phyloP scores from a whole-genome alignment of 805 yeast species.

The Wickerhamomyces canadensis region DNA sequence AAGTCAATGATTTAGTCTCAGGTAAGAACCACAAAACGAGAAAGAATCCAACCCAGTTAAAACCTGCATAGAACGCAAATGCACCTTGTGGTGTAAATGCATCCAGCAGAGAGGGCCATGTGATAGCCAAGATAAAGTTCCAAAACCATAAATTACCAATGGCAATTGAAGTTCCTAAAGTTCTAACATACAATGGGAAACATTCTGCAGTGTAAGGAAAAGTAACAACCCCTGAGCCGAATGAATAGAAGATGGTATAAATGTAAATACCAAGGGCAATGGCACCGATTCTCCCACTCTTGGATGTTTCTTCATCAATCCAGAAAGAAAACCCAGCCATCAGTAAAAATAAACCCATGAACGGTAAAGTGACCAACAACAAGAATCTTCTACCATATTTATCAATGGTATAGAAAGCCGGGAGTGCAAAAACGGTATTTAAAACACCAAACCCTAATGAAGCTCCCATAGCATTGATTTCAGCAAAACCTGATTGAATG shows the following conservation, averaged over 20 bases:
- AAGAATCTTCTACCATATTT: constrained; percentile 66
- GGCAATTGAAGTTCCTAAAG: constrained; percentile 75
- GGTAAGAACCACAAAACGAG: constrained; percentile 67
- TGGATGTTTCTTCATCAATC: constrained; percentile 40
- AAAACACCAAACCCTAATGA: constrained; percentile 85
- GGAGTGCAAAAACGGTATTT: constrained; percentile 75
- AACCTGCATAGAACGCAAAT: constrained; percentile 82
- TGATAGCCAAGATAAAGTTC: constrained; percentile 62
- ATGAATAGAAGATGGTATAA: constrained; percentile 67
- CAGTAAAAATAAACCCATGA: constrained; percentile 55
- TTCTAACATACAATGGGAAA: constrained; percentile 73
- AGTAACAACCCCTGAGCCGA: constrained; percentile 88
- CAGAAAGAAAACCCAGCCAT: constrained; percentile 69
- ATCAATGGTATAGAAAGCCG: constrained; percentile 78
- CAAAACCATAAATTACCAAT: constrained; percentile 74
- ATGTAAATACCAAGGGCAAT: constrained; percentile 71
- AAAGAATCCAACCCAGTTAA: constrained; percentile 70
- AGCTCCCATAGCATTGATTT: constrained; percentile 61
- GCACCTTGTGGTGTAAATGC: constrained; percentile 80
- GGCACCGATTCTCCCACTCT: constrained; percentile 56
- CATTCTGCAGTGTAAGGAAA: constrained; percentile 86
- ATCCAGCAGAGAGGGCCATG: constrained; percentile 70
- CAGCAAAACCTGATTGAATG: constrained; percentile 57
- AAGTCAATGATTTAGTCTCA: constrained; percentile 59
- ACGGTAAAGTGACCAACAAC: constrained; percentile 54